Base-by-base conservation (phyloP, 2,329 filamentous ascomycete species). In the Sporothrix luriei region DNA sequence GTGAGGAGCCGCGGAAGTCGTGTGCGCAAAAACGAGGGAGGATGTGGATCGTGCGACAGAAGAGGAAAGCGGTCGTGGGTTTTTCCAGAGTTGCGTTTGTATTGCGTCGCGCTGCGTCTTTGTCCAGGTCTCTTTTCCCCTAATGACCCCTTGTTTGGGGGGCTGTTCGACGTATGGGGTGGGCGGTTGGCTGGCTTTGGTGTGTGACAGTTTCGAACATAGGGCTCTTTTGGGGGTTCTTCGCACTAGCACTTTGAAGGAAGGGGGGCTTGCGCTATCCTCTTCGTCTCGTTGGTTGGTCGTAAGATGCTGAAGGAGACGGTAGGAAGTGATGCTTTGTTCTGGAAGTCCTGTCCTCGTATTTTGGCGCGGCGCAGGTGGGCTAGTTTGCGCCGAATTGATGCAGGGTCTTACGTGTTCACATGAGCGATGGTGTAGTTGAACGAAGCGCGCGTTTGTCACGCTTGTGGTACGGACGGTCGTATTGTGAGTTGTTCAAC, bases 181-280 rank as follows among this genome's bases (percentile, higher is more conserved):
- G 40, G n/a, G n/a, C n/a, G n/a, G n/a, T n/a, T n/a, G n/a, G 43
- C 33, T 26, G 57, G 21, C n/a, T 21, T 51, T 38, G 29, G 46
- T n/a, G 59, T 21, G 29, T 29, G n/a, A 40, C 16, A 14, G 40
- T 43, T 16, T 33, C 33, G 33, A 33, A 43, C 11, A 43, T 11
- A 38, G 62, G 33, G 14, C 4, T 4, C 43, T 67, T 51, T 67
- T 57, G 33, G 33, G 51, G 14, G 55, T 67, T 67, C 65, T 67
- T 67, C 33, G 57, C 65, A 66, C 62, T 54, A 66, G 62, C 62
- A 66, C n/a, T n/a, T 38, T n/a, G 64, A 66, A 66, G 64, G 55
- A 66, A 66, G 64, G 64, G 64, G 64, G 64, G 54, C 40, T 66
- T 40, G 29, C n/a, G 64, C 64, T 66, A n/a, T 54, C 13, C 29